Percentiles rank a stretch among this genome's conserved stretches.
These are phyloP conservation scores for Pichia sorboxylosa DNA, from an alignment of 1,139 yeast species.

Conservation along the genomic window DNA sequence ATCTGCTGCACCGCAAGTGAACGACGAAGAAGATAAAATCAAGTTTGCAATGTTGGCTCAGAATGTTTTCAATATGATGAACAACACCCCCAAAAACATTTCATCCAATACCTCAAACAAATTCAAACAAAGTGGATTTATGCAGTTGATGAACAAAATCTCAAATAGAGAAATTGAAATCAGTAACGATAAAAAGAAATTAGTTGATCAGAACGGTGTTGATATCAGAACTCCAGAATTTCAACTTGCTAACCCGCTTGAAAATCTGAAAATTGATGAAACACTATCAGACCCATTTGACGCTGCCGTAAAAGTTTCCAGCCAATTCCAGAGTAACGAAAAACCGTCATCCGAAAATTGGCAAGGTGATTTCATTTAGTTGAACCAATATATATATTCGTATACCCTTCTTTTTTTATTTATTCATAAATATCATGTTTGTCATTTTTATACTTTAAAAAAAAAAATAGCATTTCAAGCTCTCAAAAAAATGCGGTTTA, in stretches of 20 bases:
- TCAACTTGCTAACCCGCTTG: slow-evolving; percentile 4
- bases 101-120: slow-evolving; percentile 18
- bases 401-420: too few species aligned
- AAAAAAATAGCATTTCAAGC: neutral
- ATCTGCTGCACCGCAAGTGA: neutral
- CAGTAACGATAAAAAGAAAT: slow-evolving; percentile 18
- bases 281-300: slow-evolving; percentile 4
- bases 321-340: too few species aligned
- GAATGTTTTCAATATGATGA: slow-evolving; percentile 23
- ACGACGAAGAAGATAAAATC: slow-evolving; percentile 17
- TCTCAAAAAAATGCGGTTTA: neutral
- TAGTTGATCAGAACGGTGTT: slow-evolving; percentile 15
- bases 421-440: too few species aligned
- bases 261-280: slow-evolving; percentile 1
- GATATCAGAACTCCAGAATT: slow-evolving; percentile 6
- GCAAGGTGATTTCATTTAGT: slow-evolving; percentile 2
- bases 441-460: too few species aligned
- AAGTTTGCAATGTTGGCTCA: slow-evolving; percentile 24
- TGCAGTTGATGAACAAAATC: slow-evolving; percentile 23
- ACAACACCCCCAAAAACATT: slow-evolving; percentile 17
- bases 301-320: slow-evolving; percentile 7
- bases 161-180: slow-evolving; percentile 24
- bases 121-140: slow-evolving; percentile 23
- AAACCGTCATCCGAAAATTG: neutral
- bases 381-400: too few species aligned